These are phyloP conservation scores for Quercus lobata DNA, from an alignment of 331 rosid species.

Conservation along the genomic window DNA sequence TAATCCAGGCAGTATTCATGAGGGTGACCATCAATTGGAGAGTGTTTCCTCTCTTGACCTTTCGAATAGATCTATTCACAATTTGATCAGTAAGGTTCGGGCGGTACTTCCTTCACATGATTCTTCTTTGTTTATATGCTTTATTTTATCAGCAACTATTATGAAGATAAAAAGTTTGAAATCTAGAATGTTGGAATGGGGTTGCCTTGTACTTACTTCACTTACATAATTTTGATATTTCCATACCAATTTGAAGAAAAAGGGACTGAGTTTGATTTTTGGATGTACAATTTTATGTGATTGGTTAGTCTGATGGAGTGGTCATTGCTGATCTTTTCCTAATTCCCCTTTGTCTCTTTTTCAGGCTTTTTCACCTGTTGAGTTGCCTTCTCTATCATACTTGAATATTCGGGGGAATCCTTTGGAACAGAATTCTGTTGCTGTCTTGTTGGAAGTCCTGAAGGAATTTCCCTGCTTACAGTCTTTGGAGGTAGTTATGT, in stretches of 20 bases:
- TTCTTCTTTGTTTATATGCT: neutral
- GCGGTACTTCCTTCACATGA: conserved; percentile 1
- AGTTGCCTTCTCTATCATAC: conserved; percentile 64
- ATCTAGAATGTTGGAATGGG: neutral
- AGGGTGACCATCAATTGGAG: conserved; percentile 37
- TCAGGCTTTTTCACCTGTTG: conserved; percentile 65
- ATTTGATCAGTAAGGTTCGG: conserved; percentile 55
- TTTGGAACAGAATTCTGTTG: conserved; percentile 51
- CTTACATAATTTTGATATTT: neutral
- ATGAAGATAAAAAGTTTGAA: conserved; percentile 9
- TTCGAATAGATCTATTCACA: conserved; percentile 73
- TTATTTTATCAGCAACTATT: neutral
- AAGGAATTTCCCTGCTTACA: conserved; percentile 54
- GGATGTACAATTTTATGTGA: neutral
- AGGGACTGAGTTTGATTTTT: neutral
- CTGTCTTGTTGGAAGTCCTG: conserved; percentile 52
- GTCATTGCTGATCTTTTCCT: conserved; percentile 1
- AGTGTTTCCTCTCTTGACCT: conserved; percentile 63
- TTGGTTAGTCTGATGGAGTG: neutral
- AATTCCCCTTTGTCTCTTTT: neutral
- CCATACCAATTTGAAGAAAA: neutral
- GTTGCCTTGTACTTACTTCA: neutral
- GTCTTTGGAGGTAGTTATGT: conserved; percentile 71
- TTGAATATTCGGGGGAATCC: conserved; percentile 79
- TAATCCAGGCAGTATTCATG: conserved; percentile 48